These are phyloP conservation scores for Debaryomycetaceae sp. DNA, from an alignment of 1,139 yeast species.

Conservation along the genomic window DNA sequence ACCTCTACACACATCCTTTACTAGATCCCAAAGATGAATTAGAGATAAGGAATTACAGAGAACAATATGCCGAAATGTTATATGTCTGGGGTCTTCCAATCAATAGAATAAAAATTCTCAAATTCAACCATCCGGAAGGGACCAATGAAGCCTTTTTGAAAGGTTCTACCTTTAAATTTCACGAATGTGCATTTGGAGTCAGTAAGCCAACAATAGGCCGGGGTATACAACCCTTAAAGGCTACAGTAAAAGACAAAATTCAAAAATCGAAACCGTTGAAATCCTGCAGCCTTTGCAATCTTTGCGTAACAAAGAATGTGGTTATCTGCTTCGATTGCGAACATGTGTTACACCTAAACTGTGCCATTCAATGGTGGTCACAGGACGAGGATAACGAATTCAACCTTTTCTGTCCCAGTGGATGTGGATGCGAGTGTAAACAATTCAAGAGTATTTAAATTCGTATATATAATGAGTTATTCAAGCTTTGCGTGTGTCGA, in stretches of 20 bases:
- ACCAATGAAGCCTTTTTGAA: slow-evolving; percentile 8
- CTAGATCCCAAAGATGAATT: slow-evolving; percentile 46
- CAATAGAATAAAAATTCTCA: slow-evolving; percentile 71
- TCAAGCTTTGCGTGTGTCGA: slow-evolving; percentile 41
- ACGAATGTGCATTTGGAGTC: slow-evolving; percentile 43
- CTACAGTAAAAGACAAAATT: neutral
- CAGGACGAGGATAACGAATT: slow-evolving; percentile 25
- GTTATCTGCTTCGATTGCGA: slow-evolving; percentile 72
- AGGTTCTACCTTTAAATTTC: slow-evolving; percentile 26
- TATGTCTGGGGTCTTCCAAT: slow-evolving; percentile 82
- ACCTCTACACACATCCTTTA: slow-evolving; percentile 41
- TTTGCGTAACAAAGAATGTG: slow-evolving; percentile 57
- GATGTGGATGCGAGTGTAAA: slow-evolving; percentile 80
- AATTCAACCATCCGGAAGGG: slow-evolving; percentile 54
- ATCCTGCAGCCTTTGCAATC: slow-evolving; percentile 63
- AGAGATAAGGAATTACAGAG: slow-evolving; percentile 52
- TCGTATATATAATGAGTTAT: neutral
- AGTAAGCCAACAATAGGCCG: slow-evolving; percentile 12
- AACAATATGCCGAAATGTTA: slow-evolving; percentile 76
- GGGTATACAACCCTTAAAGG: slow-evolving; percentile 7
- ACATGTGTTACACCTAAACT: slow-evolving; percentile 72
- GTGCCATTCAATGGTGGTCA: slow-evolving; percentile 83
- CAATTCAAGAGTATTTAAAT: neutral
- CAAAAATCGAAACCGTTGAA: slow-evolving; percentile 17
- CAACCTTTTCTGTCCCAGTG: slow-evolving; percentile 70